Percentiles rank a stretch among this genome's conserved stretches.
phyloP scores from a whole-genome alignment of 2,329 filamentous ascomycete species.

The Plectosphaerella plurivora region DNA sequence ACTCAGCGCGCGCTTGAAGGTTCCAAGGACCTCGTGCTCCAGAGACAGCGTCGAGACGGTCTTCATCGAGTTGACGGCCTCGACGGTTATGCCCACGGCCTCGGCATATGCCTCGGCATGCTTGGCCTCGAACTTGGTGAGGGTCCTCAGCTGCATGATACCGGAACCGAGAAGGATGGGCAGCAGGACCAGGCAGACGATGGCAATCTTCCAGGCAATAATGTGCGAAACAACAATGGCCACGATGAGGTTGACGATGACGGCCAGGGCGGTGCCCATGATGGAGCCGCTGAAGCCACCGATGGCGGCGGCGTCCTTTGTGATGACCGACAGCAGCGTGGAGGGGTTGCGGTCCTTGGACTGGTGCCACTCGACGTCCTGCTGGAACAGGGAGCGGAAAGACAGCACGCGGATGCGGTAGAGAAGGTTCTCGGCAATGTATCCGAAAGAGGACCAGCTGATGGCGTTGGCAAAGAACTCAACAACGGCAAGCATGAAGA shows the following conservation, averaged over 20 bases:
- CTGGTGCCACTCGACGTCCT: constrained; percentile 56
- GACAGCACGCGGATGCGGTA: constrained; percentile 51
- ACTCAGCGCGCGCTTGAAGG: constrained; percentile 27
- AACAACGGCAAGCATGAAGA: constrained; percentile 56
- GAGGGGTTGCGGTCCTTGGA: constrained; percentile 44
- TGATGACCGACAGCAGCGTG: constrained; percentile 47
- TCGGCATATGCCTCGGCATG: constrained; percentile 44
- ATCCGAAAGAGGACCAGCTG: constrained; percentile 52
- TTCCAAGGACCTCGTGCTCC: constrained; percentile 19
- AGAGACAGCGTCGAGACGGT: constrained; percentile 27
- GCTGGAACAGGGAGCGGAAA: constrained; percentile 51
- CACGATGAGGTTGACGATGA: constrained; percentile 47
- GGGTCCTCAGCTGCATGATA: constrained; percentile 46
- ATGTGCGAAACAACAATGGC: constrained; percentile 50
- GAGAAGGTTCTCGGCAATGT: constrained; percentile 51
- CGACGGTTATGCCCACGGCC: constrained; percentile 42
- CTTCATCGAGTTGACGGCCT: constrained; percentile 44
- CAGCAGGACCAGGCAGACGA: constrained; percentile 49
- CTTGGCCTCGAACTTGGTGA: constrained; percentile 39
- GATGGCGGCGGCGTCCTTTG: constrained; percentile 48
- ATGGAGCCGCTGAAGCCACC: constrained; percentile 53
- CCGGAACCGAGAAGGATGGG: constrained; percentile 50
- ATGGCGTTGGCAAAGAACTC: constrained; percentile 56
- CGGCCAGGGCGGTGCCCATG: constrained; percentile 48
- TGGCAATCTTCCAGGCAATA: constrained; percentile 54